A percentile compares a stretch with the other conserved stretches of the same genome.
Evolutionary conservation across 352 stramenopile genomes (phyloP).

Genomic region (Phytophthora ohioensis): DNA sequence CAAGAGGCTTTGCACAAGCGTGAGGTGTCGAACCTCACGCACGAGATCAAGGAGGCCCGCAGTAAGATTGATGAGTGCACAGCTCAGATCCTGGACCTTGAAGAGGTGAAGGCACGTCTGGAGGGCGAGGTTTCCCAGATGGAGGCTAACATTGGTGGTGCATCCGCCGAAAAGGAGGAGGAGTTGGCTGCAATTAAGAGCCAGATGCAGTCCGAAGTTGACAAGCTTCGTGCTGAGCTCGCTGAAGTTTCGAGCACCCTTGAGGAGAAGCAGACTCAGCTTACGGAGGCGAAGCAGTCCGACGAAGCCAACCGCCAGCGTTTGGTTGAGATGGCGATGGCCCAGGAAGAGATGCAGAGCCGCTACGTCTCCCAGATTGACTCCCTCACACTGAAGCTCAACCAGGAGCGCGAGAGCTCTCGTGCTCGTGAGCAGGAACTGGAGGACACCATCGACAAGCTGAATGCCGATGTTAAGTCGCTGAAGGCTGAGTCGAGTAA

Average conservation of each 20-base stretch:
- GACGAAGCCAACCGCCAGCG: constrained; percentile 50
- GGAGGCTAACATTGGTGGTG: constrained; percentile 47
- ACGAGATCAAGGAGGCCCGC: constrained; percentile 56
- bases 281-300: constrained; percentile 44
- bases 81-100: constrained; percentile 44
- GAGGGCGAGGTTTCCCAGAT: constrained; percentile 51
- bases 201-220: constrained; percentile 40
- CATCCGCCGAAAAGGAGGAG: constrained; percentile 42
- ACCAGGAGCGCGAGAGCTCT: constrained; percentile 56
- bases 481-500: constrained; percentile 49
- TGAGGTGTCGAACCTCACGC: constrained; percentile 48
- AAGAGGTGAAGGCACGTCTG: constrained; percentile 46
- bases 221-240: constrained; percentile 41
- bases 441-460: constrained; percentile 40
- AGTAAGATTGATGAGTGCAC: constrained; percentile 48
- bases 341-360: constrained; percentile 56
- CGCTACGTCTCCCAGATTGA: constrained; percentile 53
- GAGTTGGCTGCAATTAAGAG: constrained; percentile 33
- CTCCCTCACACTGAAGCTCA: constrained; percentile 49
- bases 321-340: constrained; percentile 52
- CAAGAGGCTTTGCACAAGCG: constrained; percentile 44
- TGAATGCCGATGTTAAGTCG: constrained; percentile 47
- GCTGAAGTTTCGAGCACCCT: constrained; percentile 38
- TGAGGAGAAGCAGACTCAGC: constrained; percentile 42
- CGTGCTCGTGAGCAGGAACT: constrained; percentile 52